A percentile compares a stretch with the other conserved stretches of the same genome.
Evolutionary conservation across 441 rosid genomes (phyloP).

Genomic region (Jatropha podagrica): DNA sequence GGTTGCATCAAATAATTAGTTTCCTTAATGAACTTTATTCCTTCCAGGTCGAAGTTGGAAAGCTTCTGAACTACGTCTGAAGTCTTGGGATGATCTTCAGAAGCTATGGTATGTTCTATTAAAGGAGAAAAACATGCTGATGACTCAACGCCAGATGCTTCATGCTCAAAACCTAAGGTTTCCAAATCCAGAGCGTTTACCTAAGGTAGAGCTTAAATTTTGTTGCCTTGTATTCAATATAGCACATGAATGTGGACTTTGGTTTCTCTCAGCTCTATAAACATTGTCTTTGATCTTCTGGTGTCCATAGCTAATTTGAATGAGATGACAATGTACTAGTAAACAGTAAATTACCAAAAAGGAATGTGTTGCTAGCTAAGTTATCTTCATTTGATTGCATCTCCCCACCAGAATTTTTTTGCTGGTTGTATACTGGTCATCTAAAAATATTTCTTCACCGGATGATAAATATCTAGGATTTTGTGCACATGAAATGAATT

Average conservation of each 20-base stretch:
- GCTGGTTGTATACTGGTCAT: neutral
- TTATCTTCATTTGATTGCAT: too few relatives aligned
- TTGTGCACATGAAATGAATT: neutral
- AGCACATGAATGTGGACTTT: slow-evolving; percentile 17
- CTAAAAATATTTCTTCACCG: neutral
- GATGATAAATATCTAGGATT: neutral
- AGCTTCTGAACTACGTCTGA: slow-evolving; percentile 87
- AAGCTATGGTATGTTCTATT: slow-evolving; percentile 92
- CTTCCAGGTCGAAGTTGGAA: slow-evolving; percentile 93
- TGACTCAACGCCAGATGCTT: slow-evolving; percentile 93
- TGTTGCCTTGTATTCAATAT: slow-evolving; percentile 32
- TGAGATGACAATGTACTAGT: neutral
- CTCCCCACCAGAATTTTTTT: too few relatives aligned
- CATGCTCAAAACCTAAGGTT: slow-evolving; percentile 66
- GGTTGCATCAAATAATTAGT: neutral
- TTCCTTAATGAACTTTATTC: slow-evolving; percentile 18
- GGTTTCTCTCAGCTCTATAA: slow-evolving; percentile 5
- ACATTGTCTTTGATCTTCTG: neutral
- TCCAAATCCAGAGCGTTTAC: slow-evolving; percentile 87
- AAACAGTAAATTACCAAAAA: slow-evolving; percentile 37
- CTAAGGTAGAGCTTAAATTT: slow-evolving; percentile 50
- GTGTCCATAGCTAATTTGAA: neutral
- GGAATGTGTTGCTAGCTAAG: neutral
- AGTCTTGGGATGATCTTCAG: slow-evolving; percentile 92
- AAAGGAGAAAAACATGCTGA: slow-evolving; percentile 96